A percentile compares a stretch with the other conserved stretches of the same genome.
Evolutionary conservation across 371 early-diverging fungal species (phyloP).

Genomic region (Mucor mucedo): DNA sequence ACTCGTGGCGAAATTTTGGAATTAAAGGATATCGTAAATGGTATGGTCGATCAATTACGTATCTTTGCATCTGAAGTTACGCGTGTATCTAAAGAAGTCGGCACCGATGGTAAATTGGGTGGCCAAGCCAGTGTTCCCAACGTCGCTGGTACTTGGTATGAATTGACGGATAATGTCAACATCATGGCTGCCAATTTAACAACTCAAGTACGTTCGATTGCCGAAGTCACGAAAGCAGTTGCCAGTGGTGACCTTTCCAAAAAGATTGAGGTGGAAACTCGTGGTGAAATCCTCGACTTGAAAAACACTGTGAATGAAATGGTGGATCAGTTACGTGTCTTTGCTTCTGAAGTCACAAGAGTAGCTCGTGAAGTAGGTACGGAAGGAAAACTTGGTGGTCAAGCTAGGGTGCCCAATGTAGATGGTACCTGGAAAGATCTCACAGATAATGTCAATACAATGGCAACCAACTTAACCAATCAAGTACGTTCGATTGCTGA

Average conservation of each 20-base stretch:
- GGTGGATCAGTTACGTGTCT: conserved; percentile 63
- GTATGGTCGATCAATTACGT: conserved; percentile 66
- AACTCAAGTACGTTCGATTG: conserved; percentile 61
- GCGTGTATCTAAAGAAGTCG: conserved; percentile 61
- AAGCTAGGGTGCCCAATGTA: conserved; percentile 55
- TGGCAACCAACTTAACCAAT: conserved; percentile 64
- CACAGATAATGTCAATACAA: conserved; percentile 63
- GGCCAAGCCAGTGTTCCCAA: conserved; percentile 44
- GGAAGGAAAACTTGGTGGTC: conserved; percentile 59
- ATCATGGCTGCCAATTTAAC: conserved; percentile 56
- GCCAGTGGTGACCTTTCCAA: conserved; percentile 60
- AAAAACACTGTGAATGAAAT: conserved; percentile 35
- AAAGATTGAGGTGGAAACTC: conserved; percentile 52
- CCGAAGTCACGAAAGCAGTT: conserved; percentile 58
- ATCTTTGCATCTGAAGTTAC: conserved; percentile 58
- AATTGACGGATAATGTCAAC: conserved; percentile 57
- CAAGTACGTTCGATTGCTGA: conserved; percentile 63
- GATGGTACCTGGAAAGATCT: conserved; percentile 70
- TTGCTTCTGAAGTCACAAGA: conserved; percentile 67
- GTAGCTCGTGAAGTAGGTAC: conserved; percentile 69
- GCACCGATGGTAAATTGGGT: conserved; percentile 59
- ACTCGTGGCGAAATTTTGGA: conserved; percentile 70
- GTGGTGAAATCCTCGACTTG: conserved; percentile 47
- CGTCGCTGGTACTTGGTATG: conserved; percentile 59
- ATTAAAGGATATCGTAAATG: conserved; percentile 71